These are phyloP conservation scores for Powellomyces hirtus DNA, from an alignment of 192 early-diverging fungal genomes.

Conservation along the genomic window DNA sequence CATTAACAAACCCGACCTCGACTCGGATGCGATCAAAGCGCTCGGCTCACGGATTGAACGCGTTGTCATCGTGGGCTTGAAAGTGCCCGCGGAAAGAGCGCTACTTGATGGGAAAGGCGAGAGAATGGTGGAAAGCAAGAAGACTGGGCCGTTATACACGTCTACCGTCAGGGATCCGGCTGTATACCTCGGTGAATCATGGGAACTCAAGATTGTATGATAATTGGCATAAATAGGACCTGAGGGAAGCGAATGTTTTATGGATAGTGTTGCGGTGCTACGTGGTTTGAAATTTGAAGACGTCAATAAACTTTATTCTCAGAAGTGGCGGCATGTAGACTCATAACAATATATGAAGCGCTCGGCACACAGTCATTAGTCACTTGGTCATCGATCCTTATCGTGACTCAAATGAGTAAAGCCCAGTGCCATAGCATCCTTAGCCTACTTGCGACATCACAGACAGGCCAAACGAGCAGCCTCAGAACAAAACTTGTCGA, in stretches of 20 bases:
- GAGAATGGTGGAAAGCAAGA: background rate
- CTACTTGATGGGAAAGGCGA: background rate
- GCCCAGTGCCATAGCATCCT: no score
- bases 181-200: conserved; percentile 33
- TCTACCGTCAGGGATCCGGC: conserved; percentile 41
- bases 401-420: no score
- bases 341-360: no score
- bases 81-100: background rate
- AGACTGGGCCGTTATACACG: conserved; percentile 13
- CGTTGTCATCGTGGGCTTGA: conserved; percentile 52
- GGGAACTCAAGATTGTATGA: background rate
- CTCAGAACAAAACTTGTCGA: conserved; percentile 27
- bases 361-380: no score
- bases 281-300: no score
- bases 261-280: no score
- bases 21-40: background rate
- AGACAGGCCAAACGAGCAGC: background rate
- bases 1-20: background rate
- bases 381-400: no score
- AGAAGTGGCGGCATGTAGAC: no score
- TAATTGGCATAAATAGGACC: no score
- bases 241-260: no score
- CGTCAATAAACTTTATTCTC: no score
- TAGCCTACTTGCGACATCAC: no score
- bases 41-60: conserved; percentile 47